These are phyloP conservation scores for Cutaneotrichosporon sp. DNA, from an alignment of 1,284 basidiomycete genomes.

Conservation along the genomic window DNA sequence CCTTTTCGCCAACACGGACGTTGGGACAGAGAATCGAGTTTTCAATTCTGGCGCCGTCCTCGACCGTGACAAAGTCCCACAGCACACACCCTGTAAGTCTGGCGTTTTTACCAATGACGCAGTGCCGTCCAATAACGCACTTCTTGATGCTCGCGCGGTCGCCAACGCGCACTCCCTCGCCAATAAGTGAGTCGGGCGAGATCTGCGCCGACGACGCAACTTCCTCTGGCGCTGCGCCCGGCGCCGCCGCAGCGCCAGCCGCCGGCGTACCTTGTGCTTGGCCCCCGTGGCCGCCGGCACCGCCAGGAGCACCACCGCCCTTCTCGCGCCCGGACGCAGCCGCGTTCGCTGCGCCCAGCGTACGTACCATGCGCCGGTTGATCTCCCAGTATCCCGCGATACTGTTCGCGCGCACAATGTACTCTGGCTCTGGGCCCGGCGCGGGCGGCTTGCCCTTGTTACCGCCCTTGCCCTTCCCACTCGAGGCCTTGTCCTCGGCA, in stretches of 20 bases:
- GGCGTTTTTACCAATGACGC: slow-evolving; percentile 76
- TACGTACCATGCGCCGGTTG: slow-evolving; percentile 55
- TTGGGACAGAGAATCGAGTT: slow-evolving; percentile 79
- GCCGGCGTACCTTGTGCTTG: not conserved
- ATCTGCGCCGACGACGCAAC: slow-evolving; percentile 65
- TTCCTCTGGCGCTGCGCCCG: not conserved
- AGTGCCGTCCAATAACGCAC: slow-evolving; percentile 81
- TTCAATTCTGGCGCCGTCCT: slow-evolving; percentile 68
- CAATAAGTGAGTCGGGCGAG: slow-evolving; percentile 77
- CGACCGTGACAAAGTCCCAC: slow-evolving; percentile 82
- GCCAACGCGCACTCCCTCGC: slow-evolving; percentile 71
- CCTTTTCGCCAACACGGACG: slow-evolving; percentile 72
- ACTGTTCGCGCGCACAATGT: slow-evolving; percentile 75
- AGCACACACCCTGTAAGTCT: slow-evolving; percentile 82
- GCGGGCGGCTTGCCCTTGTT: slow-evolving; percentile 24
- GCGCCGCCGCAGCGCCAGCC: slow-evolving; percentile 1
- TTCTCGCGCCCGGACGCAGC: slow-evolving; percentile 7
- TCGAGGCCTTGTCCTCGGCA: not conserved
- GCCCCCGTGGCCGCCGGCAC: not conserved
- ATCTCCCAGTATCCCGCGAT: slow-evolving; percentile 73
- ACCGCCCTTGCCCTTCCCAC: no score
- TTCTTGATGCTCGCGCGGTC: slow-evolving; percentile 84
- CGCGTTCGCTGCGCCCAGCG: slow-evolving; percentile 19
- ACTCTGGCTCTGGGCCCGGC: slow-evolving; percentile 45
- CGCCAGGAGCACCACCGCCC: not conserved